Percentiles rank a stretch among this genome's conserved stretches.
These are phyloP conservation scores for Eucalyptus marginata DNA, from an alignment of 345 rosid genomes.

Conservation along the genomic window DNA sequence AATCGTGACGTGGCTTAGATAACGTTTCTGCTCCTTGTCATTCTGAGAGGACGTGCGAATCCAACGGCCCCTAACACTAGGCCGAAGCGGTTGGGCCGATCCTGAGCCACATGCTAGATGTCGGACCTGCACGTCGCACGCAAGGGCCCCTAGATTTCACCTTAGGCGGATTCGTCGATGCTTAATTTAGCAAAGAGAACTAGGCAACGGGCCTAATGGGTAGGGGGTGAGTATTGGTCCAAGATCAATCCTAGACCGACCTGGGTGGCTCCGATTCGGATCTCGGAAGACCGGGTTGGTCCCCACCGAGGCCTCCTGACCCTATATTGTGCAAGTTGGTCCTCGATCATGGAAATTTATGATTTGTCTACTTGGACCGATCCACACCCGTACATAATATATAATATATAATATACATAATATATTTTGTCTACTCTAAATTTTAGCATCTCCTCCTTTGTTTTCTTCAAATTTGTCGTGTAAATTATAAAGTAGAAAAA, in stretches of 20 bases:
- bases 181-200: background rate
- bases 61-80: background rate
- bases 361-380: fast-evolving
- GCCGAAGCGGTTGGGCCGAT: background rate
- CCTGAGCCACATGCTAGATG: background rate
- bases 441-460: too few relatives aligned
- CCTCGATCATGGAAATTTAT: too few relatives aligned
- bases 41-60: background rate
- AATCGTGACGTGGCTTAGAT: background rate
- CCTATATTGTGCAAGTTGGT: fast-evolving
- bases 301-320: fast-evolving
- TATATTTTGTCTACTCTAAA: too few relatives aligned
- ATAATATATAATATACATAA: too few relatives aligned
- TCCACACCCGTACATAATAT: too few relatives aligned
- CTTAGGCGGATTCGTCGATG: background rate
- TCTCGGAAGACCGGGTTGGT: fast-evolving
- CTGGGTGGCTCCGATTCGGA: fast-evolving
- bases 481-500: too few relatives aligned
- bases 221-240: too few relatives aligned
- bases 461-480: too few relatives aligned
- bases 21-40: background rate
- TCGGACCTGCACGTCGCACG: background rate
- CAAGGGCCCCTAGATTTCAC: background rate
- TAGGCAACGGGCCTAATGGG: background rate
- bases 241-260: too few relatives aligned